Evolutionary conservation across 768 basidiomycete species (phyloP).

Genomic region (Megacollybia marginata): DNA sequence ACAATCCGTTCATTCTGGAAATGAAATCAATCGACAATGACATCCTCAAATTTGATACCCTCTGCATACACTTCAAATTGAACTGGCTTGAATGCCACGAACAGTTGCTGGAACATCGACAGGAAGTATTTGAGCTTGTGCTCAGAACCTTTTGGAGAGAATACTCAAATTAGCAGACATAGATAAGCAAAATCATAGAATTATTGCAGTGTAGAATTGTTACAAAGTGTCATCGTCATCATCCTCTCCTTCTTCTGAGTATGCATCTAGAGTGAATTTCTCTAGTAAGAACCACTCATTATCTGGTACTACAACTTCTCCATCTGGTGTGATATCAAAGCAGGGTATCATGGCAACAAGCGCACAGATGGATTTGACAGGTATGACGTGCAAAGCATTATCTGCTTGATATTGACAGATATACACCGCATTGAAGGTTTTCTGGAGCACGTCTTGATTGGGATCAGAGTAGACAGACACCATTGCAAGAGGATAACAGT

Average conservation of each 20-base stretch:
- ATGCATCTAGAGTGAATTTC: conserved; percentile 19
- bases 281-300: conserved; percentile 17
- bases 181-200: too few species aligned
- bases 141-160: too few species aligned
- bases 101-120: too few species aligned
- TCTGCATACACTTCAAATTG: too few species aligned
- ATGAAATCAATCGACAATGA: too few species aligned
- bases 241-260: too few species aligned
- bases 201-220: too few species aligned
- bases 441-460: conserved; percentile 5
- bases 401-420: conserved; percentile 5
- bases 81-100: too few species aligned
- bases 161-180: conserved; percentile 25
- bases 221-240: too few species aligned
- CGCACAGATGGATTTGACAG: conserved; percentile 10
- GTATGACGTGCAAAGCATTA: conserved; percentile 4
- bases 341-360: conserved; percentile 17
- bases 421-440: conserved; percentile 12
- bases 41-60: too few species aligned
- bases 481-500: conserved; percentile 5
- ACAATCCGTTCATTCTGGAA: too few species aligned
- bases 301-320: conserved; percentile 2
- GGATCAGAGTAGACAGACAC: conserved; percentile 14
- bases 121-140: too few species aligned
- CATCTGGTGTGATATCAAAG: background rate